Evolutionary conservation across 352 stramenopile species (phyloP), one percentile per base, ranked within the genome.

Genomic region (Phytophthora boehmeriae): DNA sequence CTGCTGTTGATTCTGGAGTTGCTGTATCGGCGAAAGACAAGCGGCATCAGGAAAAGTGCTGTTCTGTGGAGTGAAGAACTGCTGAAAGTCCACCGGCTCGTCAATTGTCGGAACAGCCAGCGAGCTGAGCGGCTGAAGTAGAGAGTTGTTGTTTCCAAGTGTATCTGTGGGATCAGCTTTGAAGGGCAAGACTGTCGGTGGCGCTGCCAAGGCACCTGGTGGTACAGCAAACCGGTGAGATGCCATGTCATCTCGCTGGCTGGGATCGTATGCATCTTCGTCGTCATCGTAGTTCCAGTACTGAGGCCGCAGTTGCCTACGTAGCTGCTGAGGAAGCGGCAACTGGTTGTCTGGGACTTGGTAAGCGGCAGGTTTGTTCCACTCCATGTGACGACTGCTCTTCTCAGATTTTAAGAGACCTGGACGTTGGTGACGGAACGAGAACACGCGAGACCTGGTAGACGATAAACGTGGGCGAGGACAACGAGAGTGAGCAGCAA

Each of bases 361-460:
- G 28, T 41, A 68, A 5, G 50, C 23, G 38, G 54, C 38, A 22
- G 47, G 23, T 46, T 68, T 67, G 51, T 51, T 65, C 69, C 69
- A 78, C 51, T 78, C 69, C 69, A 78, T 78, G n/a, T n/a, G 17
- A 34, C 57, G 51, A 42, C 54, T 43, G 62, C 69, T 72, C 46
- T 78, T 78, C 70, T 66, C 70, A 78, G 70, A 75, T 64, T 66
- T 52, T 44, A 66, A 47, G 25, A 30, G 41, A 38, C 50, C 16
- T 25, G 42, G 25, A 8, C 52, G 52, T 30, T 49, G 44, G 55
- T 65, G 63, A 63, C 56, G 56, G 56, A 66, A 52, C 51, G 38
- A 19, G 55, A 66, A 55, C 43, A 27, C 42, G 43, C 45, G 47
- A 43, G 48, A 54, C 41, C 41, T 52, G 23, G 39, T 46, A 28